Percentiles rank a stretch among this genome's conserved stretches.
These are phyloP conservation scores for Fraxinus americana DNA, from an alignment of 257 asterid species.

Conservation along the genomic window DNA sequence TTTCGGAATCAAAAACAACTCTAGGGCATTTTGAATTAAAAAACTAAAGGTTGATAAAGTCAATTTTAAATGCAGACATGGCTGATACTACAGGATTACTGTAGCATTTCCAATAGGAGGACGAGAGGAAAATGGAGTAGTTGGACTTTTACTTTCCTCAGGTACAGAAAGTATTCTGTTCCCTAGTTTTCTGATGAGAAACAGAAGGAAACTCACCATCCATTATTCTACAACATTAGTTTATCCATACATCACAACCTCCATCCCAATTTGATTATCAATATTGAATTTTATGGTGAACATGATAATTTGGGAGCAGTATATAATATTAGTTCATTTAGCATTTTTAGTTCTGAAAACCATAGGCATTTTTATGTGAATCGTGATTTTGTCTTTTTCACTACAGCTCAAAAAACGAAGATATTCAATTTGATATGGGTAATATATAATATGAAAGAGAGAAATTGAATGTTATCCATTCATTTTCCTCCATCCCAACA, in stretches of 20 bases:
- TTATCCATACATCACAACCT: neutral
- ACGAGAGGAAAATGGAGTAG: neutral
- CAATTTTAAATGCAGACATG: neutral
- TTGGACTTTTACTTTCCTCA: neutral
- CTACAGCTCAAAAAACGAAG: too few species aligned
- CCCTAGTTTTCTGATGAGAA: neutral
- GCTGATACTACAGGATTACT: neutral
- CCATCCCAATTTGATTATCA: neutral
- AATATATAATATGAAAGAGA: neutral
- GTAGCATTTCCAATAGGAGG: neutral
- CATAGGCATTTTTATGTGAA: neutral
- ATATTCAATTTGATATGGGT: neutral
- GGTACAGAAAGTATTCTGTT: neutral
- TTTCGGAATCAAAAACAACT: neutral
- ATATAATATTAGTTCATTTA: too few species aligned
- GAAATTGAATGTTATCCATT: neutral
- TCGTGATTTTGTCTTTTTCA: neutral
- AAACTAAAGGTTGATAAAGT: neutral
- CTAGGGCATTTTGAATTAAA: neutral
- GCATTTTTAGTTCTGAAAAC: neutral
- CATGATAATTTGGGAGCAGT: neutral
- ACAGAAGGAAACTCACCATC: neutral
- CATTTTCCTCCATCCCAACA: neutral
- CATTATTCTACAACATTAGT: neutral
- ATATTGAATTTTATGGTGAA: too few species aligned